Evolutionary conservation across 257 asterid genomes (phyloP).

Genomic region (Solanum gracilifrons): DNA sequence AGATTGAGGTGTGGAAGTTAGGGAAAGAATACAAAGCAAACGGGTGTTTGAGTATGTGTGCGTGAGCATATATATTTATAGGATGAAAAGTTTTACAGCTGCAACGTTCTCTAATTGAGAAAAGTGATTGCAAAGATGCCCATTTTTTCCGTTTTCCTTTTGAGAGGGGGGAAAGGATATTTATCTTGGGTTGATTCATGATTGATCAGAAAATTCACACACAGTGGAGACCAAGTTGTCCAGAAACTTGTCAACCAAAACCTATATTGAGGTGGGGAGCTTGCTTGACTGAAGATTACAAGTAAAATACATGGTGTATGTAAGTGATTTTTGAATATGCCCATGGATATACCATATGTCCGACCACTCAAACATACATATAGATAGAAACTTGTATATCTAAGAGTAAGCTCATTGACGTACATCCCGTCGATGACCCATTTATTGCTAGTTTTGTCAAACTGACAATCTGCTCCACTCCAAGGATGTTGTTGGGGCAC

Average conservation of each 20-base stretch:
- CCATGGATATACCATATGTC: background rate
- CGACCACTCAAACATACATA: background rate
- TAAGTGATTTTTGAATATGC: background rate
- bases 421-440: slow-evolving; percentile 96
- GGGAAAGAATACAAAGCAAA: background rate
- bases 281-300: background rate
- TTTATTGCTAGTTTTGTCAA: slow-evolving; percentile 48
- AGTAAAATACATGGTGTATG: background rate
- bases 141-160: background rate
- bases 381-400: background rate
- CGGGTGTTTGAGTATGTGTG: background rate
- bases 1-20: background rate
- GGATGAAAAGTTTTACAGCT: background rate
- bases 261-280: background rate
- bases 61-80: background rate
- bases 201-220: background rate
- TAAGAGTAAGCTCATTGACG: slow-evolving; percentile 27
- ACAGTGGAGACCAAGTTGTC: background rate
- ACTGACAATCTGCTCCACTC: slow-evolving; percentile 91
- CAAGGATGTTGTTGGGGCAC: slow-evolving; percentile 97
- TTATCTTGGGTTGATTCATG: background rate
- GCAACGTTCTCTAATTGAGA: background rate
- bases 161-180: background rate
- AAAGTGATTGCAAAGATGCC: background rate
- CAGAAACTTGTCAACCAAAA: background rate